Percentiles rank a stretch among this genome's conserved stretches.
Conservation (phyloP, 495 filamentous ascomycete genomes). For the Penicilliopsis zonata region DNA sequence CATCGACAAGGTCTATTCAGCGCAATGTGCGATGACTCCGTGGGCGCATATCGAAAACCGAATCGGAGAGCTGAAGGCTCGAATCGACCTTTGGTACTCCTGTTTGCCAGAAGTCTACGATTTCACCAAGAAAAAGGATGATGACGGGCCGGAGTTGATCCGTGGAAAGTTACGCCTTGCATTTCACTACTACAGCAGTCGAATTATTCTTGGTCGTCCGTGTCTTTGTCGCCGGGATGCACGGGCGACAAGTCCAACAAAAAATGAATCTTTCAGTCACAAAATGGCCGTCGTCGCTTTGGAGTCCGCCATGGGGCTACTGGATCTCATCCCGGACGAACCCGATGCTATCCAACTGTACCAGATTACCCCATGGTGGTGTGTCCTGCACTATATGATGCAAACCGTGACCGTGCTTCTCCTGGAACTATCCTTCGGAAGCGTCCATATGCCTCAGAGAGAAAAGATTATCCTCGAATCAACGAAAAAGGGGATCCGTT, state of each 20-base stretch:
- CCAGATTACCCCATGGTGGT: conserved; percentile 52
- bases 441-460: conserved; percentile 40
- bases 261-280: conserved; percentile 38
- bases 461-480: conserved; percentile 32
- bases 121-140: conserved; percentile 26
- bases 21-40: conserved; percentile 36
- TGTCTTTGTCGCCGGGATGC: conserved; percentile 50
- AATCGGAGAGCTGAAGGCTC: conserved; percentile 38
- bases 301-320: conserved; percentile 38
- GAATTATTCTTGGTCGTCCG: conserved; percentile 50
- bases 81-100: conserved; percentile 41
- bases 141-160: conserved; percentile 19
- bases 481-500: conserved; percentile 41
- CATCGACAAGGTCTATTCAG: conserved; percentile 45
- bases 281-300: conserved; percentile 43
- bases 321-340: conserved; percentile 40
- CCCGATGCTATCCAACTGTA: conserved; percentile 38
- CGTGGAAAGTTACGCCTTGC: conserved; percentile 37
- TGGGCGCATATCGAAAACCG: conserved; percentile 50
- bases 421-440: conserved; percentile 47
- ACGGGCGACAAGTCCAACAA: conserved; percentile 18
- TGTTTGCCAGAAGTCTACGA: conserved; percentile 39
- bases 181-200: conserved; percentile 47
- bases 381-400: conserved; percentile 52
- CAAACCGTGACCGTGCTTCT: conserved; percentile 49